Percentiles rank a stretch among this genome's conserved stretches.
Conservation (phyloP, 176 grass and related monocot species). For the Raddia guianensis region DNA sequence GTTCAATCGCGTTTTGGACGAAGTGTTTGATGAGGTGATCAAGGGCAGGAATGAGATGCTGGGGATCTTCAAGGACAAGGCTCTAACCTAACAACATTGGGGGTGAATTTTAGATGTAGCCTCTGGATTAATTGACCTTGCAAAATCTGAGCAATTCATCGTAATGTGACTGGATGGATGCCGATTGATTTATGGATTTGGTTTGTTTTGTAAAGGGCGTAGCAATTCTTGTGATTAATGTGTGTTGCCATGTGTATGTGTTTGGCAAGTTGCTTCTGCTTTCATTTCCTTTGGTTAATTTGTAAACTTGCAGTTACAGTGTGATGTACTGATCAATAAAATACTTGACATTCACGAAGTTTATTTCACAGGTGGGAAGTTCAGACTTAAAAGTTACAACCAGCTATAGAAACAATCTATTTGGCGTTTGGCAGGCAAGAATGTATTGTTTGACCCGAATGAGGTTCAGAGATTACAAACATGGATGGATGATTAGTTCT, state of each 20-base stretch:
- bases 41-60: conserved; percentile 95
- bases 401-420: neutral
- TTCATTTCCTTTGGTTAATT: neutral
- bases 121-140: conserved; percentile 27
- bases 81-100: conserved; percentile 14
- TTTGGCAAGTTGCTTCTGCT: neutral
- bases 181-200: conserved; percentile 23
- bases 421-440: neutral
- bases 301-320: conserved; percentile 40
- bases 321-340: conserved; percentile 2
- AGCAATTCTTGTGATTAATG: conserved; percentile 21
- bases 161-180: neutral
- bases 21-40: conserved; percentile 89
- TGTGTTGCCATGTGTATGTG: neutral
- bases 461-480: conserved; percentile 1
- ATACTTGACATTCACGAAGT: neutral
- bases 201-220: conserved; percentile 40
- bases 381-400: neutral
- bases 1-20: conserved; percentile 71
- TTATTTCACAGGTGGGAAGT: neutral
- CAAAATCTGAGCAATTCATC: neutral
- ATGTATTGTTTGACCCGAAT: neutral
- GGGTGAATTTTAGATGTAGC: conserved; percentile 41
- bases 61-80: conserved; percentile 74
- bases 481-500: neutral